Base-by-base conservation (phyloP, 768 basidiomycete species). In the Termitomyces sp. region DNA sequence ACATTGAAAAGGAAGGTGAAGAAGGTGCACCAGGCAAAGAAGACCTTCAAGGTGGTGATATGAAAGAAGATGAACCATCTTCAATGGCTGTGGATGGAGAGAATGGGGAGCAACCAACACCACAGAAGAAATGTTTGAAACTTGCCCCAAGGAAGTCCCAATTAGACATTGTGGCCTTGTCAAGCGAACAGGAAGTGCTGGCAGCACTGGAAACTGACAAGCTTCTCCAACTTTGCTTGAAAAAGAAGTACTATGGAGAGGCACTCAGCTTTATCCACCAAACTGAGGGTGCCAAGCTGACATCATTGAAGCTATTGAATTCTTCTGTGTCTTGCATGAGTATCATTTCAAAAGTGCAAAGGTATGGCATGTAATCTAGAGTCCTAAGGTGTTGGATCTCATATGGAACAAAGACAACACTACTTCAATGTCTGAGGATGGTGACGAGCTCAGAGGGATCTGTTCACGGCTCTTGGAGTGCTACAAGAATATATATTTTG, bases 351-450 rank as follows among this genome's bases (percentile, higher is more conserved):
- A 85, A 40, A 80, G 82, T 37, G 89, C 95, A 2, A 85, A 90
- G 71, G 91, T 92, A 46, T 24, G 18, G 39, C 44, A 18, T 32
- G 26, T 58, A 18, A 9, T 52, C 5, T 3, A 16, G 34, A n/a
- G 20, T 40, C 13, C 36, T 77, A 93, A 88, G 67, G 98, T 98
- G 96, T 70, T 99, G 14, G 96, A 98, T 70, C 79, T 99, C 26
- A 92, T 99, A 64, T 98, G 97, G 97, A 83, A 84, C 27, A 98
- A 98, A 69, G 96, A 99, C 67, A 93, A 93, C 67, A 89, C 76
- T 51, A 79, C 83, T 24, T 84, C 89, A n/a, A 84, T 84, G n/a
- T 71, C 77, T n/a, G 82, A 82, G 64, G 82, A 82, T 49, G 80
- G 79, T 1, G 76, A 80, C 53, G 93, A 95, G 69, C 71, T 94